These are phyloP conservation scores for Domatiomyces globalis DNA, from an alignment of 2,329 filamentous ascomycete genomes.

Conservation along the genomic window DNA sequence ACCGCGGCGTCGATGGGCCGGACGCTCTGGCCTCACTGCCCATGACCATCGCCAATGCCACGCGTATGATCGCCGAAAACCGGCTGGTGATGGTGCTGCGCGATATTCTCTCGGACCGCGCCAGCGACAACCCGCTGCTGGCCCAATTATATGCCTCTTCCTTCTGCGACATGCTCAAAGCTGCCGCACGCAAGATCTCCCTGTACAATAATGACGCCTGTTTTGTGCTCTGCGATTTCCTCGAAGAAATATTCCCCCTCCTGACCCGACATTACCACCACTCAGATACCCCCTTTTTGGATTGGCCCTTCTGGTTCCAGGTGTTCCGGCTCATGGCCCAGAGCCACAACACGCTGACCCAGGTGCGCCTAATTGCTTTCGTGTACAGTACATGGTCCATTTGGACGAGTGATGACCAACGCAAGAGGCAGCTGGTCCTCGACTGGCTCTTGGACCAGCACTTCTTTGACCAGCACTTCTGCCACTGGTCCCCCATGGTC, in stretches of 20 bases:
- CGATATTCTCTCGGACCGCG: conserved; percentile 57
- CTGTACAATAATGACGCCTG: conserved; percentile 71
- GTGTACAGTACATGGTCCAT: conserved; percentile 68
- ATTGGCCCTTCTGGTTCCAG: conserved; percentile 75
- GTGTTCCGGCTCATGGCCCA: conserved; percentile 66
- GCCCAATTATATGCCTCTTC: conserved; percentile 61
- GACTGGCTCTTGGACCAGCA: conserved; percentile 62
- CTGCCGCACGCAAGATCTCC: conserved; percentile 59
- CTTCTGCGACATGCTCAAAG: conserved; percentile 59
- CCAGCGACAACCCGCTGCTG: conserved; percentile 38
- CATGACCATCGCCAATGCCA: conserved; percentile 53
- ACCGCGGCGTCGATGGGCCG: conserved; percentile 45
- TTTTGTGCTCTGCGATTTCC: conserved; percentile 79
- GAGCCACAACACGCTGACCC: conserved; percentile 78
- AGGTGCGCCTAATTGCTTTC: conserved; percentile 71
- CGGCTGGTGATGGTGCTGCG: conserved; percentile 67
- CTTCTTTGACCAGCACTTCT: conserved; percentile 70
- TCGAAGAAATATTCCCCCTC: conserved; percentile 65
- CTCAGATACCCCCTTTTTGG: conserved; percentile 39
- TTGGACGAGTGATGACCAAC: conserved; percentile 48
- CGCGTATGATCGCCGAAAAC: conserved; percentile 78
- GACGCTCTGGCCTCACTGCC: conserved; percentile 54
- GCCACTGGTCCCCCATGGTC: conserved; percentile 93
- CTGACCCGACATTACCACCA: conserved; percentile 45
- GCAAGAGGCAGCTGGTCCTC: conserved; percentile 57